Evolutionary conservation across 352 stramenopile genomes (phyloP), one percentile per base, ranked within the genome.

Genomic region (Globisporangium sylvaticum): DNA sequence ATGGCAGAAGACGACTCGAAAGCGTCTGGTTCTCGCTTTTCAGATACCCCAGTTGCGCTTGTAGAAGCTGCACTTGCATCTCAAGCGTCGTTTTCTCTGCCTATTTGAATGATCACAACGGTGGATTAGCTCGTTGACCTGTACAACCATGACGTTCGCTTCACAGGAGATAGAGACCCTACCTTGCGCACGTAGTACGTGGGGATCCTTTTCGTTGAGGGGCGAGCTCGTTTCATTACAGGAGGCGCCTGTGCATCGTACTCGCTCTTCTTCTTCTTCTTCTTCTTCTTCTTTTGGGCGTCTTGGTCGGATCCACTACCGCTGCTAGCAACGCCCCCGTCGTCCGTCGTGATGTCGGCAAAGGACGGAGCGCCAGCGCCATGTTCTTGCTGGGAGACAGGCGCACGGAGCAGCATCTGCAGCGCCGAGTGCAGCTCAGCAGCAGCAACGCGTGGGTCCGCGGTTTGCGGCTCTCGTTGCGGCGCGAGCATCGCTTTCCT

Each of bases 161-260:
- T 24, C 12, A 22, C 7, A 22, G 42, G 14, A 24, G 4, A 15
- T 18, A 12, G 2, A 34, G 31, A 34, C 31, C 53, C 9, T 58
- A 58, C 53, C 53, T 58, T 58, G 25, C 53, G 53, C 53, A 18
- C 29, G 29, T 58, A 31, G 27, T 58, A 58, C 53, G 53, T 58
- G 25, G 53, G 29, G 25, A 39, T 58, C 10, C 53, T 27, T 20
- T 4, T 25, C 53, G 37, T 14, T 12, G 37, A 44, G 37, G 37
- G 1, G 6, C 53, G 53, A 29, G 15, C 4, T 14, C 53, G 53
- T 15, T 58, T 39, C 29, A 25, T 8, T 22, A 12, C 52, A 20
- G 6, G 32, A 42, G 10, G 34, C 34, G 0, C 9, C 9, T 42
- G 34, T 9, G n/a, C n/a, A n/a, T 42, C 10, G 10, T 15, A 9